Conservation (phyloP, 164 flowering plant species). For the Pachysandra terminalis region DNA sequence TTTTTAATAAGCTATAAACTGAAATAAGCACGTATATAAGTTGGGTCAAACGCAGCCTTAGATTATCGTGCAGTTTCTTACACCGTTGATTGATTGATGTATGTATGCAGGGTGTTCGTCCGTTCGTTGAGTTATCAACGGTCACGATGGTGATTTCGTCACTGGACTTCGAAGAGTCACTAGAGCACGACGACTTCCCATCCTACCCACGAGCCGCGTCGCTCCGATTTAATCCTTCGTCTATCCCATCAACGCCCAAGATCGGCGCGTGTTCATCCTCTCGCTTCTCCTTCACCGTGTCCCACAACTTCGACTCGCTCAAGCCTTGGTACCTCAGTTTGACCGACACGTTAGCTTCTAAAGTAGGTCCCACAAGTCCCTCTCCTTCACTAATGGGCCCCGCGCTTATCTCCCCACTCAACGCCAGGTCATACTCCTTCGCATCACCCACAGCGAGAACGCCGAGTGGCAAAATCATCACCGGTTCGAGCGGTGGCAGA, state of each 20-base stretch:
- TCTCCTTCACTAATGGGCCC: slow-evolving; percentile 47
- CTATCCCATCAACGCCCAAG: slow-evolving; percentile 48
- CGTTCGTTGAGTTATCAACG: slow-evolving; percentile 77
- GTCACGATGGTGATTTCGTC: slow-evolving; percentile 67
- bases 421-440: slow-evolving; percentile 85
- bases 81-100: not conserved
- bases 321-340: slow-evolving; percentile 93
- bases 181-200: slow-evolving; percentile 59
- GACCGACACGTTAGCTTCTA: slow-evolving; percentile 54
- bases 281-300: slow-evolving; percentile 81
- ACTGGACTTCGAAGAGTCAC: slow-evolving; percentile 64
- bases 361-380: slow-evolving; percentile 49
- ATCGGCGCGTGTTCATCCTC: slow-evolving; percentile 82
- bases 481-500: slow-evolving; percentile 6
- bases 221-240: slow-evolving; percentile 62
- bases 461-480: slow-evolving; percentile 41
- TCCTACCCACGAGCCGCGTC: slow-evolving; percentile 72
- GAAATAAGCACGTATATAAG: no score
- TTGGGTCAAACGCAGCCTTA: no score
- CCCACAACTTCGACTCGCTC: slow-evolving; percentile 74
- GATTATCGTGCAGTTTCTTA: not conserved
- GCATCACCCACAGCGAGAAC: slow-evolving; percentile 77
- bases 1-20: no score
- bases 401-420: slow-evolving; percentile 78
- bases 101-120: slow-evolving; percentile 74